Conservation (phyloP, 306 rosid species). For the Pterocarpus santalinus region DNA sequence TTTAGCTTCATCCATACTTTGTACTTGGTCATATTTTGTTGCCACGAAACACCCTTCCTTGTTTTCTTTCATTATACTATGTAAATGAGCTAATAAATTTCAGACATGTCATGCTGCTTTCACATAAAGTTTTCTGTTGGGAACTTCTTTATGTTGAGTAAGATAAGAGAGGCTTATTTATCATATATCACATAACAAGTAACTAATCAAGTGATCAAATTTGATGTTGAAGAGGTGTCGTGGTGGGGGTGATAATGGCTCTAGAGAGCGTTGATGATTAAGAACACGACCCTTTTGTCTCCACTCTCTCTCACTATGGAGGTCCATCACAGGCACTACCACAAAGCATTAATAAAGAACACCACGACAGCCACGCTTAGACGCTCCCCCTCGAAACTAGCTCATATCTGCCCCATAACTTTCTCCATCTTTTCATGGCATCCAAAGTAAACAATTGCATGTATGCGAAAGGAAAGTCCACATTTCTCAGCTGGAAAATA, state of each 20-base stretch:
- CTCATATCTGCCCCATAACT: constrained; percentile 41
- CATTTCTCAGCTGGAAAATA: no score
- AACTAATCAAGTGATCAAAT: constrained; percentile 15
- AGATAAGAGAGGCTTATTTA: constrained; percentile 28
- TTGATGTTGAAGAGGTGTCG: background rate
- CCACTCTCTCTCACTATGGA: constrained; percentile 60
- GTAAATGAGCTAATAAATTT: constrained; percentile 21
- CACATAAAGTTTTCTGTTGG: constrained; percentile 27
- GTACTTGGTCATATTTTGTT: constrained; percentile 26
- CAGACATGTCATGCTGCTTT: constrained; percentile 33
- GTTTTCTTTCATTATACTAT: background rate
- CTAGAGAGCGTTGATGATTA: constrained; percentile 60
- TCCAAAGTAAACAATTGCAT: constrained; percentile 62
- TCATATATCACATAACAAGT: background rate
- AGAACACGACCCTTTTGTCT: constrained; percentile 69
- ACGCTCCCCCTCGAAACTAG: constrained; percentile 76
- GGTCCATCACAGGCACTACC: constrained; percentile 71
- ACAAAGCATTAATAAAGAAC: constrained; percentile 54
- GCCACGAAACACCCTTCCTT: constrained; percentile 28
- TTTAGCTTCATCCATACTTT: background rate
- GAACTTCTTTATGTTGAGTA: constrained; percentile 36
- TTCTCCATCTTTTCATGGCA: constrained; percentile 69
- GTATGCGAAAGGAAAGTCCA: background rate
- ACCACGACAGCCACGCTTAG: constrained; percentile 58
- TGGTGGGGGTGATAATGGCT: constrained; percentile 34